These are phyloP conservation scores for Phyllosticta capitalensis DNA, from an alignment of 2,329 filamentous ascomycete genomes.

Conservation along the genomic window DNA sequence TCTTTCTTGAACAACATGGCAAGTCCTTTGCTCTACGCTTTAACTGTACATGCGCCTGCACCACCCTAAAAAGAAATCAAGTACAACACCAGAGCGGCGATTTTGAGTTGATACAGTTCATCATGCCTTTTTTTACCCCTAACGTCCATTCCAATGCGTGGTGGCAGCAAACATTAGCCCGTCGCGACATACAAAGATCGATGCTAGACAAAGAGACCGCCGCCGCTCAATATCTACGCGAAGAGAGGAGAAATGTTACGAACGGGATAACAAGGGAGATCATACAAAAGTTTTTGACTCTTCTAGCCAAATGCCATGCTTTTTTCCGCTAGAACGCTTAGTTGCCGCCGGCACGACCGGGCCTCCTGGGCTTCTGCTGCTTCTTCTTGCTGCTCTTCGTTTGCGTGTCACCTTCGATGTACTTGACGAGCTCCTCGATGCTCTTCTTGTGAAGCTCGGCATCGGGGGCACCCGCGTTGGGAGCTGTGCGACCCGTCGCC, in stretches of 20 bases:
- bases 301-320: neutral
- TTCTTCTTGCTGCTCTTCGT: constrained; percentile 9
- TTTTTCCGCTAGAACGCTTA: neutral
- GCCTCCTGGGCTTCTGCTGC: constrained; percentile 10
- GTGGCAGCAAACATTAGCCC: neutral
- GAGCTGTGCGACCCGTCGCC: constrained; percentile 29
- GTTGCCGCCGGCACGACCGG: constrained; percentile 9
- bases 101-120: neutral
- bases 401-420: constrained; percentile 63
- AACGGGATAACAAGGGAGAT: neutral
- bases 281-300: neutral
- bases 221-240: neutral
- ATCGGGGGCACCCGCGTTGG: constrained; percentile 20
- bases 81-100: constrained; percentile 4
- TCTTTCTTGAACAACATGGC: neutral
- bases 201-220: neutral
- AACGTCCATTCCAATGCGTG: constrained; percentile 8
- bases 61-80: neutral
- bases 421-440: constrained; percentile 88
- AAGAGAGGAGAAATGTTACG: neutral
- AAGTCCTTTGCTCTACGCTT: neutral
- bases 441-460: constrained; percentile 49
- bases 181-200: neutral
- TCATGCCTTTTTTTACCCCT: constrained; percentile 6
- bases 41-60: neutral